Evolutionary conservation across 169 alveolate species (phyloP), one percentile per base, ranked within the genome.

Genomic region (Cryptosporidium baileyi): DNA sequence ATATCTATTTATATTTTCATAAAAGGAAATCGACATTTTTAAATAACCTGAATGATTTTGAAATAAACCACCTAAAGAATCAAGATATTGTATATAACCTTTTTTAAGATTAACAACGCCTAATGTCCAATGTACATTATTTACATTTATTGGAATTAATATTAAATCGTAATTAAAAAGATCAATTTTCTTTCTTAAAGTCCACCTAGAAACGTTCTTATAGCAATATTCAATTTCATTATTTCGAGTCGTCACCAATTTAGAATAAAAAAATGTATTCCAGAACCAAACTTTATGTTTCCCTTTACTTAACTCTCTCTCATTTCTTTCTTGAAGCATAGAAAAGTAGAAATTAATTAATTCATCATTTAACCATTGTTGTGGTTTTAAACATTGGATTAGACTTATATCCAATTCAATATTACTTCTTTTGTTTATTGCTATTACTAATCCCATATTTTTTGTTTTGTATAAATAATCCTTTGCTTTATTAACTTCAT

Each of bases 351-450:
- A 94, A 81, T 94, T 94, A 80, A 94, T 94, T 28, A 94, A 89
- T 62, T 94, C 97, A 61, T 94, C 97, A 80, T 94, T 93, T 17
- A 94, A 82, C 97, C 97, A 94, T 63, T 89, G 82, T n/a, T 91
- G 85, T n/a, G 91, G 93, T 28, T 44, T 60, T 60, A 90, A 59
- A 43, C 93, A 90, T 40, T 89, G 85, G 36, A 74, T 24, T 24
- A 52, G 9, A 3, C 17, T 44, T 32, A 74, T 41, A 17, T 17
- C 54, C n/a, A 74, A 24, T 26, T 51, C 67, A 22, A 74, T 30
- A 19, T 74, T 74, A 6, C 61, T 59, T 74, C 57, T 74, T 9
- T 74, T 26, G 26, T 74, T 51, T 26, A 40, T 9, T 36, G 85
- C 74, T 17, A 74, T 17, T 40, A 74, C 15, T 24, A 11, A 2